Percentiles rank a stretch among this genome's conserved stretches.
Evolutionary conservation across 768 basidiomycete genomes (phyloP).

Genomic region (Agrocybe chaxingu): DNA sequence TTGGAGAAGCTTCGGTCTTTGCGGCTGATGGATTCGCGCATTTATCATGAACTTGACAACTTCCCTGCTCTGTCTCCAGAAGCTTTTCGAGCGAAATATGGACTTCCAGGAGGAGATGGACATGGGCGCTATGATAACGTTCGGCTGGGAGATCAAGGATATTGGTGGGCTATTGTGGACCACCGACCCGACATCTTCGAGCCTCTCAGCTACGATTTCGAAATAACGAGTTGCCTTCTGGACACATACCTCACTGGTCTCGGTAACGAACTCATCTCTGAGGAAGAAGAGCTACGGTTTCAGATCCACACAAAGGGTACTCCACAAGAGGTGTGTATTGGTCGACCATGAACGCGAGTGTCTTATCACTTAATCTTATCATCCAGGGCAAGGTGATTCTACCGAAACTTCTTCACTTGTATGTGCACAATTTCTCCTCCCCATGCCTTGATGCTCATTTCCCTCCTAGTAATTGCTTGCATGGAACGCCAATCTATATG

Average conservation of each 20-base stretch:
- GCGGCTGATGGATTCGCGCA: constrained; percentile 45
- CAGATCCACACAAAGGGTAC: constrained; percentile 34
- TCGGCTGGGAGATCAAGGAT: constrained; percentile 49
- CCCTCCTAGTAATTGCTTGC: constrained; percentile 37
- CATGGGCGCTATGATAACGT: constrained; percentile 39
- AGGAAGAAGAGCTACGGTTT: constrained; percentile 29
- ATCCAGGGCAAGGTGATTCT: constrained; percentile 33
- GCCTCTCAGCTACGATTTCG: constrained; percentile 43
- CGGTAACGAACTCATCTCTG: constrained; percentile 33
- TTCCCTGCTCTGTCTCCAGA: constrained; percentile 33
- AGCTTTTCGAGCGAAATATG: constrained; percentile 42
- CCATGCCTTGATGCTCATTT: background rate
- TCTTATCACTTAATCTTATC: background rate
- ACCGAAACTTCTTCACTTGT: constrained; percentile 52
- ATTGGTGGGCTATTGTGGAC: constrained; percentile 53
- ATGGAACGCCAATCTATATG: constrained; percentile 36
- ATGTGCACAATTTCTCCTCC: constrained; percentile 15
- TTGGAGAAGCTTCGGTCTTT: constrained; percentile 38
- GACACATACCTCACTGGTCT: constrained; percentile 43
- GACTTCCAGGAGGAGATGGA: constrained; percentile 29
- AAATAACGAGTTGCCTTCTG: constrained; percentile 46
- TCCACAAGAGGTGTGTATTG: constrained; percentile 31
- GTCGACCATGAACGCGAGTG: background rate
- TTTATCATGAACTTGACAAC: constrained; percentile 28
- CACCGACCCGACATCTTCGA: constrained; percentile 37